Evolutionary conservation across 1,139 yeast species (phyloP).

Genomic region (Pichia sp.): DNA sequence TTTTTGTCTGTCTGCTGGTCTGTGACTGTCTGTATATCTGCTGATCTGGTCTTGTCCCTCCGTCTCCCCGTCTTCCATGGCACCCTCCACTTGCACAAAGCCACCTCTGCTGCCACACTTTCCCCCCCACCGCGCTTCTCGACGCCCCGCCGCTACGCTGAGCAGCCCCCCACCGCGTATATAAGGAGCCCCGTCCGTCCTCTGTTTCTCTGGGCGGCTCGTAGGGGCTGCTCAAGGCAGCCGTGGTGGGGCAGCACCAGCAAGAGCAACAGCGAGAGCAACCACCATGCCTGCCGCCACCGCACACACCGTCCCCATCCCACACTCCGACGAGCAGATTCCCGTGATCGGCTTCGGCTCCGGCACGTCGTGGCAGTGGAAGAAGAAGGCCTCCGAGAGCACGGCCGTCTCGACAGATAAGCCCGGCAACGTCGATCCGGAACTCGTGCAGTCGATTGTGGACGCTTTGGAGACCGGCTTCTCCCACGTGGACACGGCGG

Average conservation of each 20-base stretch:
- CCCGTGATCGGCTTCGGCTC: conserved; percentile 46
- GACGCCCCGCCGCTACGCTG: no score
- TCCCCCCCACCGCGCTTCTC: not conserved
- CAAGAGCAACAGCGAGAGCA: no score
- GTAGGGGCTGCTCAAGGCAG: no score
- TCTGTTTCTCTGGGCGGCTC: no score
- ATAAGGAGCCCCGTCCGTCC: not conserved
- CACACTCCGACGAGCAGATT: conserved; percentile 28
- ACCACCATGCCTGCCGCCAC: not conserved
- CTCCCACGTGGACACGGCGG: conserved; percentile 56
- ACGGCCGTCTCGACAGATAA: conserved; percentile 26
- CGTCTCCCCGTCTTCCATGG: not conserved
- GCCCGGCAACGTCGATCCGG: conserved; percentile 30
- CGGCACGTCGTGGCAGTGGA: conserved; percentile 60
- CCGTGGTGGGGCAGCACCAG: no score
- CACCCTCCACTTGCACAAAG: not conserved
- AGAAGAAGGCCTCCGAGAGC: conserved; percentile 35
- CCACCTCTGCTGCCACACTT: not conserved
- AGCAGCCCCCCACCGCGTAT: no score
- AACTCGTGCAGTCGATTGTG: conserved; percentile 40
- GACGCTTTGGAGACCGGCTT: conserved; percentile 44
- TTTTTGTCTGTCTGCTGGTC: not conserved
- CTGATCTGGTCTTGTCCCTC: no score
- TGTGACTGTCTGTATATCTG: no score
- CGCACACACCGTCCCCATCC: conserved; percentile 10